Evolutionary conservation across 805 yeast species (phyloP).

Genomic region (Soucietia sequanensis): DNA sequence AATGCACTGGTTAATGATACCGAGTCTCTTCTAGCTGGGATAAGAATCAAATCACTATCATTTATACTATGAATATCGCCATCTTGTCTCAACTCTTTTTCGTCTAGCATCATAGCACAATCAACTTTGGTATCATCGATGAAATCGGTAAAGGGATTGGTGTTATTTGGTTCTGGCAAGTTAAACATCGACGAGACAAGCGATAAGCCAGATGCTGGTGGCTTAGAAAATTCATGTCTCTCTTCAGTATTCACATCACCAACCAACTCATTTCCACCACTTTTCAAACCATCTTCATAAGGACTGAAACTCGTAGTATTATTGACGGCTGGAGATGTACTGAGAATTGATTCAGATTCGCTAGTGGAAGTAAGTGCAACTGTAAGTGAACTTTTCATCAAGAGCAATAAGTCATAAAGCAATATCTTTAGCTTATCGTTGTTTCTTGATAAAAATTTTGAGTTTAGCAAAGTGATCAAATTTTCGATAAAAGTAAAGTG

Average conservation of each 20-base stretch:
- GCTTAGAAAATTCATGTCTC: background rate
- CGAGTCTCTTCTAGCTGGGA: conserved; percentile 12
- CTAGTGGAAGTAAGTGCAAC: conserved; percentile 12
- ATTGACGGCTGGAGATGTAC: conserved; percentile 4
- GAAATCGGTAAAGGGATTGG: conserved; percentile 17
- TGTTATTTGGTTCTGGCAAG: conserved; percentile 27
- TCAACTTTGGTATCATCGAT: conserved; percentile 13
- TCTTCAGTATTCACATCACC: background rate
- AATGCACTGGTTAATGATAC: conserved; percentile 10
- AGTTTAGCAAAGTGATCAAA: conserved; percentile 45
- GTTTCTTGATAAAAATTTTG: conserved; percentile 33
- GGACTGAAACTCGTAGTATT: conserved; percentile 1
- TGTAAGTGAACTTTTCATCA: conserved; percentile 45
- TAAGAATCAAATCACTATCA: conserved; percentile 22
- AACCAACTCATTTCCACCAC: conserved; percentile 1
- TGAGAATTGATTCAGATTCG: too few species aligned
- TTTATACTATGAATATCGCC: conserved; percentile 35
- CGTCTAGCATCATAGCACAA: conserved; percentile 26
- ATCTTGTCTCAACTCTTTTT: conserved; percentile 27
- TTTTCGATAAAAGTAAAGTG: conserved; percentile 49
- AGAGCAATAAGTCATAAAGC: conserved; percentile 56
- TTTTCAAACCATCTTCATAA: background rate
- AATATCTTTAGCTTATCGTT: conserved; percentile 53
- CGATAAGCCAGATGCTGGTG: background rate
- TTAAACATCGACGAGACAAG: conserved; percentile 18